phyloP scores from a whole-genome alignment of 768 basidiomycete genomes.

The Sistotremastrum niveocremeum region DNA sequence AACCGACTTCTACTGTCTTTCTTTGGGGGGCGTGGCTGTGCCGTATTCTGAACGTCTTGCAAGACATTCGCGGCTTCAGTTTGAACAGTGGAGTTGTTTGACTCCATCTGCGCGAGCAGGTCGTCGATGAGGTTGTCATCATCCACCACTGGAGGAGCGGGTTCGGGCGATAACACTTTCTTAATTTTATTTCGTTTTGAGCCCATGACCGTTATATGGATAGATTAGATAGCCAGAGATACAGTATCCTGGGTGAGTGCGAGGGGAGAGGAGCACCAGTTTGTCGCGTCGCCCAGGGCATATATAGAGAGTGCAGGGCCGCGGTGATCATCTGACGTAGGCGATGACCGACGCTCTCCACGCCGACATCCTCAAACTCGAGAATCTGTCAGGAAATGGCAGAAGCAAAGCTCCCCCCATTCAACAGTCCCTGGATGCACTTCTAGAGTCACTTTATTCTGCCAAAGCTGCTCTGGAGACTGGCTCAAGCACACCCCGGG shows the following conservation, averaged over 20 bases:
- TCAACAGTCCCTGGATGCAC: too few species aligned
- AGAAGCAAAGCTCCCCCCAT: too few species aligned
- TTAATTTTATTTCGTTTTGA: slow-evolving; percentile 47
- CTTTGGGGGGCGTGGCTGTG: slow-evolving; percentile 22
- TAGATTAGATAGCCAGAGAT: not conserved
- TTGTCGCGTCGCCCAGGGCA: too few species aligned
- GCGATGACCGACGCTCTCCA: too few species aligned
- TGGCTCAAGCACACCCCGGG: slow-evolving; percentile 5
- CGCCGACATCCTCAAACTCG: too few species aligned
- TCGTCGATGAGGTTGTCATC: slow-evolving; percentile 60
- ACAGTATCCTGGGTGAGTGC: too few species aligned
- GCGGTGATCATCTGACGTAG: too few species aligned
- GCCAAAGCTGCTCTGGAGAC: too few species aligned
- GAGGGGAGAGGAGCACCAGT: too few species aligned
- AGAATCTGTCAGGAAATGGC: too few species aligned
- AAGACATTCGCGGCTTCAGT: slow-evolving; percentile 35
- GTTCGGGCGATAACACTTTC: slow-evolving; percentile 25
- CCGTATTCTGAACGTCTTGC: slow-evolving; percentile 30
- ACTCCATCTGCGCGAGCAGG: slow-evolving; percentile 65
- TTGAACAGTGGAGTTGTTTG: slow-evolving; percentile 36
- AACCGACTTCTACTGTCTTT: slow-evolving; percentile 50
- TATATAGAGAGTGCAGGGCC: too few species aligned
- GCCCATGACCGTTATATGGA: slow-evolving; percentile 26
- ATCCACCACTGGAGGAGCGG: slow-evolving; percentile 13
- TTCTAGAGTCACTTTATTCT: too few species aligned